phyloP scores from a whole-genome alignment of 768 basidiomycete genomes.

The Collybiopsis luxurians region DNA sequence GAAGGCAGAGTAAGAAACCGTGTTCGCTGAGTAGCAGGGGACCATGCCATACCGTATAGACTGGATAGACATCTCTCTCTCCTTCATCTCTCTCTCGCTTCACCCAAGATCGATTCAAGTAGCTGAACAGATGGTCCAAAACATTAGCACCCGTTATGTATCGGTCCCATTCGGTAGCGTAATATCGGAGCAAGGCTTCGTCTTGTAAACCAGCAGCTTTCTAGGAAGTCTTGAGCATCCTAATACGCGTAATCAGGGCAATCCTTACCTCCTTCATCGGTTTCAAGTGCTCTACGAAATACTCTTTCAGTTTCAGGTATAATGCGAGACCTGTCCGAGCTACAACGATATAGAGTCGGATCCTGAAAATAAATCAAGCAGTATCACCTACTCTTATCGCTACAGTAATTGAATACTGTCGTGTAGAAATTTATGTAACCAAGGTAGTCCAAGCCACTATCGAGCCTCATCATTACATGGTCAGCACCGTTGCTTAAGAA shows the following conservation, averaged over 20 bases:
- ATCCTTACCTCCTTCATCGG: conserved; percentile 46
- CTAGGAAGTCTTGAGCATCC: conserved; percentile 36
- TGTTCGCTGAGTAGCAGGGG: neutral
- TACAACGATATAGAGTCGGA: conserved; percentile 19
- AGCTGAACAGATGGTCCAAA: conserved; percentile 95
- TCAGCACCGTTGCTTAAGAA: conserved; percentile 86
- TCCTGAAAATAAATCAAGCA: conserved; percentile 31
- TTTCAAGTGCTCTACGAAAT: conserved; percentile 84
- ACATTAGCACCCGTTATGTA: conserved; percentile 98
- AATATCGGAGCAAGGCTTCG: conserved; percentile 85
- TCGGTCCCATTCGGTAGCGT: conserved; percentile 90
- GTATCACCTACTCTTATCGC: conserved; percentile 72
- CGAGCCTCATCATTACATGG: conserved; percentile 89
- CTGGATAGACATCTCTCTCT: conserved; percentile 87
- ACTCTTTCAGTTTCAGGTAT: conserved; percentile 90
- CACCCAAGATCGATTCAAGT: conserved; percentile 99
- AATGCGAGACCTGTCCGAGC: conserved; percentile 94
- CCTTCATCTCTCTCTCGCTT: conserved; percentile 98
- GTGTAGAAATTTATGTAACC: conserved; percentile 91
- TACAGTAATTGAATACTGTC: conserved; percentile 96
- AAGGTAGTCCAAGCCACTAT: conserved; percentile 74
- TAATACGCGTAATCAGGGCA: neutral
- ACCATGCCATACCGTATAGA: conserved; percentile 87
- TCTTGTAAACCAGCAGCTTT: conserved; percentile 79
- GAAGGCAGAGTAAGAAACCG: neutral